Evolutionary conservation across 257 asterid species (phyloP), one percentile per base, ranked within the genome.

Genomic region (Fraxinus pennsylvanica): DNA sequence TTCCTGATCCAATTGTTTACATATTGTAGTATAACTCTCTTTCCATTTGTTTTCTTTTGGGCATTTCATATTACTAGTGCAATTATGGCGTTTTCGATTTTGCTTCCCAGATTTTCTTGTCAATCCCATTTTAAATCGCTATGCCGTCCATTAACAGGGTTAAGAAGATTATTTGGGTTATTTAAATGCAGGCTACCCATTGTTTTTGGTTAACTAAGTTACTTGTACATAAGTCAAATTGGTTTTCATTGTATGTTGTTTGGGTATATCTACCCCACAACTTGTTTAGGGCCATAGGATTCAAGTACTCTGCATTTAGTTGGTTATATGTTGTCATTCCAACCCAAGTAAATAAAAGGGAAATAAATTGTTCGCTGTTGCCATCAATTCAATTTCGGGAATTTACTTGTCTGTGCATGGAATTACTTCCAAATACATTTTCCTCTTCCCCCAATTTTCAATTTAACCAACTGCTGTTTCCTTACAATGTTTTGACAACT

Each of bases 401-500:
- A 70, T 13, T 68, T 39, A 68, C 27, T 68, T 68, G 50, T 39
- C 2, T 33, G 73, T 35, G 43, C 50, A 33, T 36, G 21, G 39
- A 52, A 52, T 69, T 14, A 69, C 45, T 7, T 7, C 15, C 39
- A 69, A 33, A 43, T 35, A 35, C 45, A 9, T 8, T 36, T n/a
- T 19, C 2, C 21, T n/a, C 39, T 41, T 71, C 21, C 2, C 50
- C 17, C 59, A 22, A 71, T 65, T 78, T 75, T 41, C 63, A 33
- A 38, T 71, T 9, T 68, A 27, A 7, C 59, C 7, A 36, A 52
- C 77, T 67, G 10, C 74, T 36, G 63, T 47, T 70, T 17, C 1
- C 68, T 75, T 77, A 25, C 57, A 57, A 76, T 47, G 74, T 39
- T 67, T 54, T 83, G 73, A 52, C 69, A 32, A 61, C 79, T 81